Evolutionary conservation across 2,329 filamentous ascomycete genomes (phyloP).

Genomic region (Akanthomyces lecanii): DNA sequence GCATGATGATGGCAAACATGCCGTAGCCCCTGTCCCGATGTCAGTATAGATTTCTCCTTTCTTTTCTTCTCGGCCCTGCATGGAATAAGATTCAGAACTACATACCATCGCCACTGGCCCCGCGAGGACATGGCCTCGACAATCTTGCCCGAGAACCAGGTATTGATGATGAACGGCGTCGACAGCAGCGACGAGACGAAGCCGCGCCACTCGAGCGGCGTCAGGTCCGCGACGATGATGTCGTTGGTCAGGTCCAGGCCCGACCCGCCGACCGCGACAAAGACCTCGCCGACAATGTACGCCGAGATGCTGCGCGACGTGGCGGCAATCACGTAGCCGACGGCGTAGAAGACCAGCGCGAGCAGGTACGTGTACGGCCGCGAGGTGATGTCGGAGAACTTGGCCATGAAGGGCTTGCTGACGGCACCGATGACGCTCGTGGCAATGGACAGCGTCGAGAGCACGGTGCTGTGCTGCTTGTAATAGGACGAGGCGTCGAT

Average conservation of each 20-base stretch:
- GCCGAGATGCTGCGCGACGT: slow-evolving; percentile 48
- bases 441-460: slow-evolving; percentile 28
- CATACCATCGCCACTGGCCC: slow-evolving; percentile 26
- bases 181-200: slow-evolving; percentile 34
- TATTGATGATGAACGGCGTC: slow-evolving; percentile 33
- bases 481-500: slow-evolving; percentile 28
- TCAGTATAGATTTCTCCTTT: background rate
- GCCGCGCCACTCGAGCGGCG: slow-evolving; percentile 39
- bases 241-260: slow-evolving; percentile 58
- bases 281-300: slow-evolving; percentile 51
- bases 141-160: slow-evolving; percentile 38
- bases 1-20: slow-evolving; percentile 58
- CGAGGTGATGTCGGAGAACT: slow-evolving; percentile 58
- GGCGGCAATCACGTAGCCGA: slow-evolving; percentile 56
- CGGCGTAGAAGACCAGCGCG: slow-evolving; percentile 48
- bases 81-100: background rate
- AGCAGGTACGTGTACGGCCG: slow-evolving; percentile 57
- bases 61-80: too few relatives aligned
- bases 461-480: slow-evolving; percentile 26
- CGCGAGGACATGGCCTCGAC: slow-evolving; percentile 33
- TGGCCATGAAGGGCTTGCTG: slow-evolving; percentile 57
- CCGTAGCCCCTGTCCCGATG: slow-evolving; percentile 53
- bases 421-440: slow-evolving; percentile 43
- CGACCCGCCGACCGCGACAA: slow-evolving; percentile 56
- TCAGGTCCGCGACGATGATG: slow-evolving; percentile 61